Evolutionary conservation across 345 rosid species (phyloP).

Genomic region (Lepidium africanum): DNA sequence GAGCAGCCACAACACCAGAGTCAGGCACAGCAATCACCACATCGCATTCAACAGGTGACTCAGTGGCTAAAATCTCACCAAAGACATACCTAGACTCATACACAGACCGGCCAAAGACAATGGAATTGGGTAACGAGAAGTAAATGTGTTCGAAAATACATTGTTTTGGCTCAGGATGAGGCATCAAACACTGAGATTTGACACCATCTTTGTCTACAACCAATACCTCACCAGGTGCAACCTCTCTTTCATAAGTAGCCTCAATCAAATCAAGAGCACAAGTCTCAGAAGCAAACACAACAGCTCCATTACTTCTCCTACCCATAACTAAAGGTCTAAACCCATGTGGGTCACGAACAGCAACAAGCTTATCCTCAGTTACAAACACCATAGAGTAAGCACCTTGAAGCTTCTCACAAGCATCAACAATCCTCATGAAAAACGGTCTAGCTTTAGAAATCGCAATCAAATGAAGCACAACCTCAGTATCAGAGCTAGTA

Average conservation of each 20-base stretch:
- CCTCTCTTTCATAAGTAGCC: conserved; percentile 90
- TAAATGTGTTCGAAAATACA: conserved; percentile 94
- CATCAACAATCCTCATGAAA: conserved; percentile 73
- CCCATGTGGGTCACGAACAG: conserved; percentile 75
- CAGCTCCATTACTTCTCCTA: conserved; percentile 77
- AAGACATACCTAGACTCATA: conserved; percentile 56
- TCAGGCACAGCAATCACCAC: conserved; percentile 97
- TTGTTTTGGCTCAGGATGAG: conserved; percentile 76
- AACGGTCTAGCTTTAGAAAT: conserved; percentile 77
- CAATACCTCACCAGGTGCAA: conserved; percentile 82
- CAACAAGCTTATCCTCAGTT: conserved; percentile 81
- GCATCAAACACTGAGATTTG: conserved; percentile 68
- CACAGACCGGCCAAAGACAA: conserved; percentile 75
- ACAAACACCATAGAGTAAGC: conserved; percentile 87
- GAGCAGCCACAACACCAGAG: conserved; percentile 97
- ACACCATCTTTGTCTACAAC: conserved; percentile 84
- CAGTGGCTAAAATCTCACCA: conserved; percentile 78
- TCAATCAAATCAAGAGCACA: conserved; percentile 98
- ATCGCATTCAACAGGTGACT: conserved; percentile 79
- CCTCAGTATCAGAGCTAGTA: conserved; percentile 87
- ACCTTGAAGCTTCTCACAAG: conserved; percentile 72
- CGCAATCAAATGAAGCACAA: conserved; percentile 82
- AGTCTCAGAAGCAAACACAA: conserved; percentile 88
- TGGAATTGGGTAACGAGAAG: conserved; percentile 75
- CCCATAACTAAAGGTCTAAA: conserved; percentile 90